These are phyloP conservation scores for Xerocomellus chrysenteron DNA, from an alignment of 768 basidiomycete species.

Conservation along the genomic window DNA sequence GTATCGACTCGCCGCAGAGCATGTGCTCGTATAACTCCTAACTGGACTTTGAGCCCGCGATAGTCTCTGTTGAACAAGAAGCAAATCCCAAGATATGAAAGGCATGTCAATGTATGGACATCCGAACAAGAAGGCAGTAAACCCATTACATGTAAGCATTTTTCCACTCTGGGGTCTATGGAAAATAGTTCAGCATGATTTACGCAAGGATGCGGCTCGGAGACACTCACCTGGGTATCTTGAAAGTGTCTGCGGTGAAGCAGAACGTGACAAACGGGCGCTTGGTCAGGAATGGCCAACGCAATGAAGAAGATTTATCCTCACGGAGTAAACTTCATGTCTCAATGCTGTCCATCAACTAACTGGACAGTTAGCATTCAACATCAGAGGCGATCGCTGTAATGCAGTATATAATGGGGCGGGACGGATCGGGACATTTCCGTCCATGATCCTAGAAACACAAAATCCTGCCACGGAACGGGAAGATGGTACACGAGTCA, in stretches of 20 bases:
- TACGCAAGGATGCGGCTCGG: background rate
- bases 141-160: slow-evolving; percentile 32
- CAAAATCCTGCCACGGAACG: background rate
- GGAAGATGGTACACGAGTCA: background rate
- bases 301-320: slow-evolving; percentile 10
- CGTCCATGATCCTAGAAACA: slow-evolving; percentile 2
- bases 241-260: slow-evolving; percentile 53
- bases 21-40: slow-evolving; percentile 49
- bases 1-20: slow-evolving; percentile 21
- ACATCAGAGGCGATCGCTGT: background rate
- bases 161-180: slow-evolving; percentile 63
- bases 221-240: slow-evolving; percentile 58
- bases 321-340: slow-evolving; percentile 63
- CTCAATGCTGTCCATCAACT: background rate
- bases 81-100: background rate
- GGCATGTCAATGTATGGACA: background rate
- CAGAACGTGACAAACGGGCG: background rate
- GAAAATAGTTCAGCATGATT: slow-evolving; percentile 1
- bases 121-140: background rate
- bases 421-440: slow-evolving; percentile 14
- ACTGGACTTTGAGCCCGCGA: slow-evolving; percentile 64
- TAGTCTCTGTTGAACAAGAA: slow-evolving; percentile 54
- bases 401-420: background rate
- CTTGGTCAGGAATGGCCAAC: background rate
- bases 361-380: background rate